Percentiles rank a stretch among this genome's conserved stretches.
Conservation (phyloP, 140 eudicot species). For the Flaveria floridana region DNA sequence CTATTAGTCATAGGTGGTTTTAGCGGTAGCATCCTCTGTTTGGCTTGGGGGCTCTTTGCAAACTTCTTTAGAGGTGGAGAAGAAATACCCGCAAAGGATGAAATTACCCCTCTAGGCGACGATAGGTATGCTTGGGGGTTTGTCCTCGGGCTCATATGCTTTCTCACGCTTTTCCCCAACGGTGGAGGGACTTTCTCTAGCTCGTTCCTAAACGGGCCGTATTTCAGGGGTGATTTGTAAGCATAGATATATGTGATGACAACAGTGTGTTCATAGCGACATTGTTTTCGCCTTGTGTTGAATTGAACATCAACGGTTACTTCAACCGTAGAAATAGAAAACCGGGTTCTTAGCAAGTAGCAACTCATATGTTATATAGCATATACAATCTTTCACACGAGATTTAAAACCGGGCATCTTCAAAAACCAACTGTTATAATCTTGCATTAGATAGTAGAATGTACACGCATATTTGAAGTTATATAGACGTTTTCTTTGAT, state of each 20-base stretch:
- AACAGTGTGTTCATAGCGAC: not conserved
- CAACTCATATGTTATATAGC: no score
- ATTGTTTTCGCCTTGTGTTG: not conserved
- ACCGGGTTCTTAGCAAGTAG: not conserved
- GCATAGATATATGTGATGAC: not conserved
- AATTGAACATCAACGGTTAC: not conserved
- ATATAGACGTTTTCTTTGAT: no score
- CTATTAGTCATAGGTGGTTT: conserved; percentile 79
- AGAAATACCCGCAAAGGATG: conserved; percentile 89
- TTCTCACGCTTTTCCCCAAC: conserved; percentile 90
- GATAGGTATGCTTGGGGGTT: conserved; percentile 84
- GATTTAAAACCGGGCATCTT: no score
- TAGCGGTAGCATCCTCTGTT: conserved; percentile 79
- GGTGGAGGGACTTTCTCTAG: conserved; percentile 93
- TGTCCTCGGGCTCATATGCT: conserved; percentile 73
- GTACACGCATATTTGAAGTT: no score
- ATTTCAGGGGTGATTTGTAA: conserved; percentile 71
- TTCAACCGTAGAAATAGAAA: not conserved
- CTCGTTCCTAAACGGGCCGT: conserved; percentile 68
- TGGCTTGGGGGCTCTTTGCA: conserved; percentile 93
- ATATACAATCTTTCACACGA: no score
- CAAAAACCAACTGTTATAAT: no score
- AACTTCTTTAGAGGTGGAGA: conserved; percentile 94
- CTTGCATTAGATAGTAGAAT: no score
- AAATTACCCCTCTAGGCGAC: conserved; percentile 83